phyloP scores from a whole-genome alignment of 768 basidiomycete species.

The Peribolospora baueri region DNA sequence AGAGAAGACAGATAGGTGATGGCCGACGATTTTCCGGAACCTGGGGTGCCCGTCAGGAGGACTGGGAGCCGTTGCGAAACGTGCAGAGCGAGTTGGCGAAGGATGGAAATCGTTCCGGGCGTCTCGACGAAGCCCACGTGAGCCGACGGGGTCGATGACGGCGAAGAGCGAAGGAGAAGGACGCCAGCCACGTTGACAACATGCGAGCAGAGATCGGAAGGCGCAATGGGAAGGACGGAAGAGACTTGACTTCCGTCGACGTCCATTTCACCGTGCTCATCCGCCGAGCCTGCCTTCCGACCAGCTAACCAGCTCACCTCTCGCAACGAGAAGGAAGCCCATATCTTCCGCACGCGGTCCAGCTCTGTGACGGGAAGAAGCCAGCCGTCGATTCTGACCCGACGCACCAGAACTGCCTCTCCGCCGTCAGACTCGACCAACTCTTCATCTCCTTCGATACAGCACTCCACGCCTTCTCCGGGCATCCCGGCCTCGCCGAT shows the following conservation, averaged over 20 bases:
- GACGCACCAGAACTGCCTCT: slow-evolving; percentile 33
- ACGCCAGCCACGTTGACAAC: slow-evolving; percentile 41
- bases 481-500: slow-evolving; percentile 55
- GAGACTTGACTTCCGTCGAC: slow-evolving; percentile 16
- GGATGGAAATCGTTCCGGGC: slow-evolving; percentile 31
- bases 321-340: slow-evolving; percentile 22
- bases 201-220: slow-evolving; percentile 18
- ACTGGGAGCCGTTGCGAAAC: slow-evolving; percentile 47
- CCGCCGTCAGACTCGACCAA: slow-evolving; percentile 11
- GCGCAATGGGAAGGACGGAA: neutral
- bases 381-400: slow-evolving; percentile 46
- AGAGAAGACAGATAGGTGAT: slow-evolving; percentile 47
- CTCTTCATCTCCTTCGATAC: slow-evolving; percentile 28
- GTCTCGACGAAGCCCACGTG: slow-evolving; percentile 30
- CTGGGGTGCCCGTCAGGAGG: slow-evolving; percentile 61
- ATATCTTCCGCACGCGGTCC: slow-evolving; percentile 31
- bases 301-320: slow-evolving; percentile 6
- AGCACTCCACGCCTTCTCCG: slow-evolving; percentile 37
- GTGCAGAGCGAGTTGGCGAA: slow-evolving; percentile 39
- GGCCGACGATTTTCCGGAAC: slow-evolving; percentile 64
- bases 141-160: slow-evolving; percentile 2
- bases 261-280: slow-evolving; percentile 22
- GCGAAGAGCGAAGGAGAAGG: slow-evolving; percentile 29
- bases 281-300: neutral
- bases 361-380: slow-evolving; percentile 47